These are phyloP conservation scores for Linnemannia zychae DNA, from an alignment of 192 early-diverging fungal species.

Conservation along the genomic window DNA sequence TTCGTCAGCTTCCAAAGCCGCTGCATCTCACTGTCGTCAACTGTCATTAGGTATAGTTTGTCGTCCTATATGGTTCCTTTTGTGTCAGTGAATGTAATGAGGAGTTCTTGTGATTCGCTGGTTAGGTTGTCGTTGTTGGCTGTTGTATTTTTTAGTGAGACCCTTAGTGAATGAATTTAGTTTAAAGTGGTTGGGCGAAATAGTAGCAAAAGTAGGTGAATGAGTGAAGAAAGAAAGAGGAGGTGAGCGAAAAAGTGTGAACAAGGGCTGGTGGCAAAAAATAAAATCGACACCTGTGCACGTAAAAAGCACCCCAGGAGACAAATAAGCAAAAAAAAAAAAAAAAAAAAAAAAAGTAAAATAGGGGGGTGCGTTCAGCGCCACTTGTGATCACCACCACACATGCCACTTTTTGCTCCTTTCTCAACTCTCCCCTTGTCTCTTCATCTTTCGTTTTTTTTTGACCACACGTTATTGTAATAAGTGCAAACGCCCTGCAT, in stretches of 20 bases:
- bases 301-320: not conserved
- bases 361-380: not conserved
- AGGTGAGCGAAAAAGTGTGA: not conserved
- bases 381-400: slow-evolving; percentile 6
- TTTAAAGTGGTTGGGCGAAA: not conserved
- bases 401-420: not conserved
- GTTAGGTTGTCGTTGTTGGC: too few species aligned
- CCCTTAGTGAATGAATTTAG: not conserved
- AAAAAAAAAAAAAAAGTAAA: not conserved
- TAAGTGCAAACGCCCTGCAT: too few species aligned
- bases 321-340: not conserved
- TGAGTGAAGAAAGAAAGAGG: not conserved
- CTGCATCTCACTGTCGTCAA: slow-evolving; percentile 61
- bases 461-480: not conserved
- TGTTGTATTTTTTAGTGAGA: not conserved
- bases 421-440: not conserved
- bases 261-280: too few species aligned
- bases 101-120: not conserved
- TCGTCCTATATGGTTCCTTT: too few species aligned
- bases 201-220: not conserved
- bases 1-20: slow-evolving; percentile 61
- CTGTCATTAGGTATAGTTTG: slow-evolving; percentile 24
- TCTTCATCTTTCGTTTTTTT: not conserved
- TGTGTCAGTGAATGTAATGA: not conserved
- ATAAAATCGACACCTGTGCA: not conserved